Evolutionary conservation across 23 red algal species (phyloP).

Genomic region (Chondrus crispus): DNA sequence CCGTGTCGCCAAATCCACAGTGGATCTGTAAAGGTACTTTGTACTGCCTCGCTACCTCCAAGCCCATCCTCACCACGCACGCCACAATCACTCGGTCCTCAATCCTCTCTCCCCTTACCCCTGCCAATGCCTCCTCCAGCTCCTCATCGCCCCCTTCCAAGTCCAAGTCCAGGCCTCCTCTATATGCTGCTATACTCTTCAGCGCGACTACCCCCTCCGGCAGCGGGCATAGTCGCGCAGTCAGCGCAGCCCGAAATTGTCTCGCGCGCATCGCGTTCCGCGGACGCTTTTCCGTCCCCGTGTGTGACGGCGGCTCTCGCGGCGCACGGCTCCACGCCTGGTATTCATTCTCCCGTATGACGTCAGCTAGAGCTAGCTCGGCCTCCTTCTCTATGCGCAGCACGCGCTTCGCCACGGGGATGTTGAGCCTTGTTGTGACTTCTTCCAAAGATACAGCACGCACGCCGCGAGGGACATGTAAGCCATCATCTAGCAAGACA

Average conservation of each 20-base stretch:
- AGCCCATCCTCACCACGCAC: conserved; percentile 6
- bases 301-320: not conserved
- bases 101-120: not conserved
- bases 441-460: not conserved
- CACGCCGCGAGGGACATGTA: not conserved
- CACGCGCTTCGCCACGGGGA: conserved; percentile 15
- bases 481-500: conserved; percentile 58
- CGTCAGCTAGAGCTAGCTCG: conserved; percentile 18
- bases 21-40: conserved; percentile 52
- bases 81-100: conserved; percentile 7
- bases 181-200: conserved; percentile 56
- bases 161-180: conserved; percentile 1
- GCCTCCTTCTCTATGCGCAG: conserved; percentile 49
- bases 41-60: conserved; percentile 16
- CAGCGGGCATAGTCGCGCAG: not conserved
- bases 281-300: conserved; percentile 1
- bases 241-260: conserved; percentile 1
- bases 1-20: conserved; percentile 52
- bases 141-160: conserved; percentile 32
- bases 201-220: conserved; percentile 2
- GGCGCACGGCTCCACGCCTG: not conserved
- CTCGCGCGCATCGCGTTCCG: not conserved
- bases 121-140: conserved; percentile 8
- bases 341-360: conserved; percentile 33
- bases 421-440: not conserved